phyloP scores from a whole-genome alignment of 148 eudicot genomes.

The Camellia sinensis region DNA sequence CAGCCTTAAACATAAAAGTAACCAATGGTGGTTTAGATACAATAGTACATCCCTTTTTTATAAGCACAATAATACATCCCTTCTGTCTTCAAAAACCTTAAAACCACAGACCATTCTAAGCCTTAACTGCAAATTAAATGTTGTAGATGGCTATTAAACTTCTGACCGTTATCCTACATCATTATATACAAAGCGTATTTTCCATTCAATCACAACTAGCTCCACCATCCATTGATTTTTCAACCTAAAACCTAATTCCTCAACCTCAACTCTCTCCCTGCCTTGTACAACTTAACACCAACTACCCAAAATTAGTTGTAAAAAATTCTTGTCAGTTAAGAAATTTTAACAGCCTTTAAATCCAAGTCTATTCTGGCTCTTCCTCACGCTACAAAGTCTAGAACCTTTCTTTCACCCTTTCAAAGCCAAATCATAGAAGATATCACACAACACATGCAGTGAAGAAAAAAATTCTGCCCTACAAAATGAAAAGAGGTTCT shows the following conservation, averaged over 20 bases:
- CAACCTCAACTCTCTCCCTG: constrained; percentile 6
- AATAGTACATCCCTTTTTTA: background rate
- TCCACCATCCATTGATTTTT: background rate
- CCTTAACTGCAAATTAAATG: background rate
- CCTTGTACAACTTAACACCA: background rate
- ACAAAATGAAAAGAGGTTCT: too few species aligned
- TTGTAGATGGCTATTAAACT: background rate
- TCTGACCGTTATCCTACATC: background rate
- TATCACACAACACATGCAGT: too few species aligned
- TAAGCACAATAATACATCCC: too few species aligned
- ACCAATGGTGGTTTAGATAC: background rate
- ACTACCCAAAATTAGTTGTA: background rate
- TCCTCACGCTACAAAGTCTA: too few species aligned
- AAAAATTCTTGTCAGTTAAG: too few species aligned
- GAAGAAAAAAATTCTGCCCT: too few species aligned
- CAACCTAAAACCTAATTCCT: background rate
- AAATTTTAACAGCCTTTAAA: too few species aligned
- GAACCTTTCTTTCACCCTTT: too few species aligned
- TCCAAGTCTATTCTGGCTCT: too few species aligned
- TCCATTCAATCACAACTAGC: background rate
- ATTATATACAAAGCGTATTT: background rate
- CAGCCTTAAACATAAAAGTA: background rate
- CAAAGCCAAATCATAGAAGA: too few species aligned
- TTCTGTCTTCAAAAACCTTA: background rate
- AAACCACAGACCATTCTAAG: background rate